Base-by-base conservation (phyloP, 129 eudicot species). In the Flaveria linearis region DNA sequence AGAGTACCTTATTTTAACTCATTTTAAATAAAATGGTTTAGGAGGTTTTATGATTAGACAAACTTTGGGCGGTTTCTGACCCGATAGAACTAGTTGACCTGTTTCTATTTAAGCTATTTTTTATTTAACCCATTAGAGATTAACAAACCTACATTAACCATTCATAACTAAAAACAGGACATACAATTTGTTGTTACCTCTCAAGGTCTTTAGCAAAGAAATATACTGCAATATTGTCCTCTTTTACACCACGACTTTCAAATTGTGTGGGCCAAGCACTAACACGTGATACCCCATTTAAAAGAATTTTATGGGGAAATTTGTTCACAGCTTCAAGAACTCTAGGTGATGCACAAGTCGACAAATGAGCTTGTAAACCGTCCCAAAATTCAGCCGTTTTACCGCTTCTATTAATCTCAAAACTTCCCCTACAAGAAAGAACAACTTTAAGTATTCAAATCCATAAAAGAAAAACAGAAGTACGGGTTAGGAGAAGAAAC, bases 351-450 rank as follows among this genome's bases (percentile, higher is more conserved):
- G 96, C 97, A 71, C 87, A 80, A 26, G 80, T 85, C 61, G 99
- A 94, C 68, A 91, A 68, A 88, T 94, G 97, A 57, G 96, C 99
- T 81, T 94, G 99, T 52, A 94, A 84, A 50, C 99, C 99, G 73
- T 86, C 89, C 88, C 92, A 85, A 7, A 69, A 53, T 20, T 83
- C 86, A 68, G 87, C 63, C 70, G 52, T 53, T 66, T 71, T 85
- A 64, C 96, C 90, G 69, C 81, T 82, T 83, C 88, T 88, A 73
- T 57, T 78, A 42, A 94, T 87, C 86, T 91, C 97, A 81, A 94
- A 94, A 82, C 87, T 78, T 28, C 99, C 99, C 62, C 99, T 94
- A 85, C 81, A 85, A 43, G 33, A 41, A 70, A 43, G 10, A 33
- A 18, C 61, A 72, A 46, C 36, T 36, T 33, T 64, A 23, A 74